Evolutionary conservation across 331 rosid species (phyloP), one percentile per base, ranked within the genome.

Genomic region (Ulmus americana): DNA sequence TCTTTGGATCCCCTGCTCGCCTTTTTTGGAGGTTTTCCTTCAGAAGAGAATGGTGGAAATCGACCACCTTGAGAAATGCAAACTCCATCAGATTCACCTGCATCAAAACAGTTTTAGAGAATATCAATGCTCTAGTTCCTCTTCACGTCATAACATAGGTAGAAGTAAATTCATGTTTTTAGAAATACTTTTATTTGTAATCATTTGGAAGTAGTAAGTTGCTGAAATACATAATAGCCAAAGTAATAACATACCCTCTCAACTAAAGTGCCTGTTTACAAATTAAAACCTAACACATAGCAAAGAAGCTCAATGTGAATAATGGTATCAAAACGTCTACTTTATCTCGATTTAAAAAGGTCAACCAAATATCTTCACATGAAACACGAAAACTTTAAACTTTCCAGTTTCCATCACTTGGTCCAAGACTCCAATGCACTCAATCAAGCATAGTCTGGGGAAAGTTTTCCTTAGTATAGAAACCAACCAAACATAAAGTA

Each of bases 21-120:
- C 73, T 73, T 74, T 76, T 56, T 81, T 22, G 95, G 99, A 74
- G 90, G 81, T 72, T 71, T 82, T 39, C 97, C 95, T 59, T 87
- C 91, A 39, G 73, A 79, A 66, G 83, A 72, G 76, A 94, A 94
- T 45, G 91, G 81, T 11, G 88, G 87, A 70, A 90, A 94, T 12
- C 90, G 91, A 56, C 91, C 88, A 6, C 97, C 97, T 85, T 94
- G 90, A 39, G 99, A 90, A 79, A 81, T 77, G 68, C 99, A 94
- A 44, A 69, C 83, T 67, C 84, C 88, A 58, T 62, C 82, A 40
- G 85, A 57, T 50, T 79, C 75, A 65, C 88, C 99, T 87, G 74
- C 74, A 69, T 45, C 49, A 45, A 55, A 55, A 69, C 13, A 38
- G 55, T 44, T 50, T 0, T 18, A 69, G 60, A 58, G n/a, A 70